Evolutionary conservation across 352 stramenopile genomes (phyloP).

Genomic region (Pilasporangium apinafurcum): DNA sequence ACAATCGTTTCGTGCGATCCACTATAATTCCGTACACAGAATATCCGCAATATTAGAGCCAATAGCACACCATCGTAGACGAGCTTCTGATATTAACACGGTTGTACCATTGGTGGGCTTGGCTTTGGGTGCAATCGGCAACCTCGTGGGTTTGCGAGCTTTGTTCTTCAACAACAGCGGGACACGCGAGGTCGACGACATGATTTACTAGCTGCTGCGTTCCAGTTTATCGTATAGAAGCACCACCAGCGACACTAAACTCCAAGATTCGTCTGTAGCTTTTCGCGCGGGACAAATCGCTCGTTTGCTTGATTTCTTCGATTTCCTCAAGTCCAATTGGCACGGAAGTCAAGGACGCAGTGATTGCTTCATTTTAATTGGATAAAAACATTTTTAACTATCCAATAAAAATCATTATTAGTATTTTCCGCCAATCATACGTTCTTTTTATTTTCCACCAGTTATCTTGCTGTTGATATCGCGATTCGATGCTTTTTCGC

Average conservation of each 20-base stretch:
- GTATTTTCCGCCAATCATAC: conserved; percentile 9
- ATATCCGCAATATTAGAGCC: background rate
- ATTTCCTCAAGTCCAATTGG: too few species aligned
- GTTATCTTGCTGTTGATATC: conserved; percentile 1
- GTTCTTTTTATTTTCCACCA: conserved; percentile 2
- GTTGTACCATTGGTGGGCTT: conserved; percentile 57
- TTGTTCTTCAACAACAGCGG: conserved; percentile 74
- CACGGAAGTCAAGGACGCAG: conserved; percentile 10
- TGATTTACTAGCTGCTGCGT: too few species aligned
- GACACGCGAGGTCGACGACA: conserved; percentile 53
- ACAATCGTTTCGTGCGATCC: conserved; percentile 8
- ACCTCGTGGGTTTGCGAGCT: conserved; percentile 54
- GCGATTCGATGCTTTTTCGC: too few species aligned
- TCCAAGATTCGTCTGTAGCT: conserved; percentile 5
- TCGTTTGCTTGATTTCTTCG: too few species aligned
- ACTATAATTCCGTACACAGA: background rate
- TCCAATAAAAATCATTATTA: conserved; percentile 2
- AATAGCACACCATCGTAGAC: too few species aligned
- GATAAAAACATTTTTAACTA: too few species aligned
- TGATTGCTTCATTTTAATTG: too few species aligned
- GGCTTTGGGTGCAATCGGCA: conserved; percentile 57
- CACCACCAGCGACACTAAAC: background rate
- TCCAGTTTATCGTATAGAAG: background rate
- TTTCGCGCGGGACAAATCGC: too few species aligned
- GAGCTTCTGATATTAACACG: too few species aligned